Percentiles rank a stretch among this genome's conserved stretches.
Conservation (phyloP, 345 rosid species). For the Rhizophora apiculata region DNA sequence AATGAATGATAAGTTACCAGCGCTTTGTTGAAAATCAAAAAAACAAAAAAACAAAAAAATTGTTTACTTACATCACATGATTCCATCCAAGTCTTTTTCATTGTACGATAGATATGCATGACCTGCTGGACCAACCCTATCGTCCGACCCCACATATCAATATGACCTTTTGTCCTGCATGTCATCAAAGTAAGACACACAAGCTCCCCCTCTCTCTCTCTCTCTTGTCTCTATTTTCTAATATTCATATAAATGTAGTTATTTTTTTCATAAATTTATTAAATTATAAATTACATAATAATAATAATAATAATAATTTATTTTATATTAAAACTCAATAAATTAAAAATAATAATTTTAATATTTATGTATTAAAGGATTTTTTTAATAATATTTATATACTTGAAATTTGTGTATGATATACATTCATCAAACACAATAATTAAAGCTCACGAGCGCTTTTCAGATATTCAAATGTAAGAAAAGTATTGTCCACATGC, state of each 20-base stretch:
- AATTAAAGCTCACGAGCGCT: conserved; percentile 16
- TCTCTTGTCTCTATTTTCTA: background rate
- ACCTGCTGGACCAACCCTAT: background rate
- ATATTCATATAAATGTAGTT: background rate
- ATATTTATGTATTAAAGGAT: too few relatives aligned
- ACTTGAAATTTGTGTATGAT: too few relatives aligned
- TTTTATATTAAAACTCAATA: too few relatives aligned
- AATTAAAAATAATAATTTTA: too few relatives aligned
- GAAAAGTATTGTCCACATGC: conserved; percentile 49
- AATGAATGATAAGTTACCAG: too few relatives aligned
- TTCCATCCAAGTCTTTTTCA: conserved; percentile 10
- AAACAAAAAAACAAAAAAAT: too few relatives aligned
- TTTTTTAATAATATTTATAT: too few relatives aligned
- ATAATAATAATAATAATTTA: too few relatives aligned
- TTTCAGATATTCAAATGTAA: conserved; percentile 27
- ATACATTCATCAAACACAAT: background rate
- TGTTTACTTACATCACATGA: background rate
- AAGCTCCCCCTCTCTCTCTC: too few relatives aligned
- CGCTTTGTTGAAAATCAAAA: too few relatives aligned
- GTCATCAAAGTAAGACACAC: background rate
- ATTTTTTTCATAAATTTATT: too few relatives aligned
- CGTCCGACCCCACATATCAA: background rate
- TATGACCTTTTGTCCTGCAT: background rate
- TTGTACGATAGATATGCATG: conserved; percentile 4
- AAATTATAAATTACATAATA: too few relatives aligned